Conservation (phyloP, 139 green algal species). For the Raphidocelis subcapitata region DNA sequence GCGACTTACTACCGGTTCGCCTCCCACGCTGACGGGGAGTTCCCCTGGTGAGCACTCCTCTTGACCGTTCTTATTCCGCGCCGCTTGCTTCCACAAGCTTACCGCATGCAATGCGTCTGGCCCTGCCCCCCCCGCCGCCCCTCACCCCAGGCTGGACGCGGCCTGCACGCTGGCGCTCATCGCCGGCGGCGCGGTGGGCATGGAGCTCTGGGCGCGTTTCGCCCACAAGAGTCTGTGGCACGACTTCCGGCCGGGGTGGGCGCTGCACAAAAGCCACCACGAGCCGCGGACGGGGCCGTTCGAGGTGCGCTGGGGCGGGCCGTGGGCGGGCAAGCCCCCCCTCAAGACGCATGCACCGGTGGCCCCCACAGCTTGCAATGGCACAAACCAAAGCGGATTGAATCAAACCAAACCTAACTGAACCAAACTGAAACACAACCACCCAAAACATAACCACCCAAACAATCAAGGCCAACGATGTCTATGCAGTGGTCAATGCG, state of each 20-base stretch:
- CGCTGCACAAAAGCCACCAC: slow-evolving; percentile 94
- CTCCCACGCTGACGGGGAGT: slow-evolving; percentile 36
- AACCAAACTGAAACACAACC: no score
- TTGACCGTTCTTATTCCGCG: background rate
- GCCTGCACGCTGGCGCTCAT: slow-evolving; percentile 69
- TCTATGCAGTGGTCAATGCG: slow-evolving; percentile 93
- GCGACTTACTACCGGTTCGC: slow-evolving; percentile 78
- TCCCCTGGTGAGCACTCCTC: background rate
- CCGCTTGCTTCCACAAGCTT: no score
- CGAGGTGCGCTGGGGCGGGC: no score
- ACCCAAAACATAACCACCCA: no score
- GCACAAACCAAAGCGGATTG: no score
- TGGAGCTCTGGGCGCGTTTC: slow-evolving; percentile 92
- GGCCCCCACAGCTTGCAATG: no score
- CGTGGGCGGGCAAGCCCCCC: no score
- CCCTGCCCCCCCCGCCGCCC: background rate
- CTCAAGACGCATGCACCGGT: no score
- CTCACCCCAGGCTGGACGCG: slow-evolving; percentile 70
- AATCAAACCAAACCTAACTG: no score
- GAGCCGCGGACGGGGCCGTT: slow-evolving; percentile 86
- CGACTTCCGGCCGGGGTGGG: slow-evolving; percentile 77
- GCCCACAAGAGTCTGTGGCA: slow-evolving; percentile 95
- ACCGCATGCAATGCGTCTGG: no score
- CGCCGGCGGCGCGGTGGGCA: slow-evolving; percentile 67
- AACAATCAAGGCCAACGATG: slow-evolving; percentile 92